These are phyloP conservation scores for Scheffersomyces segobiensis DNA, from an alignment of 1,139 yeast species.

Conservation along the genomic window DNA sequence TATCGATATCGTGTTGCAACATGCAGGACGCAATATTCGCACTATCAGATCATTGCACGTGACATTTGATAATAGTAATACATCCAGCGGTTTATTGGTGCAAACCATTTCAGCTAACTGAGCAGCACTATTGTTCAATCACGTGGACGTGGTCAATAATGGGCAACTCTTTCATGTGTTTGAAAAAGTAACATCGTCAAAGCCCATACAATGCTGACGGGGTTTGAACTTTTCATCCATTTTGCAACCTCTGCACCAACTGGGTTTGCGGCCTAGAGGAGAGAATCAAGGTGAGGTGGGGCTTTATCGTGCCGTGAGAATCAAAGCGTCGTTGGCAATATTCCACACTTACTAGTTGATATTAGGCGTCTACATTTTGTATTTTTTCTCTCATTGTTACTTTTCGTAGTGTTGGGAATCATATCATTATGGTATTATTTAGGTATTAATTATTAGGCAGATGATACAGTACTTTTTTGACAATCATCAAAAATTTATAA, in stretches of 20 bases:
- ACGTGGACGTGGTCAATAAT: neutral
- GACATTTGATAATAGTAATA: slow-evolving; percentile 15
- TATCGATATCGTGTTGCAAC: neutral
- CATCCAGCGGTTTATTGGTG: neutral
- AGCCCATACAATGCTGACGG: neutral
- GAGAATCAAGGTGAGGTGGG: neutral
- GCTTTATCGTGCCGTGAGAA: neutral
- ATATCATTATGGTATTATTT: neutral
- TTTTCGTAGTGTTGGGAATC: neutral
- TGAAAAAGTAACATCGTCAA: neutral
- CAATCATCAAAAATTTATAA: too few species aligned
- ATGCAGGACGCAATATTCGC: slow-evolving; percentile 5
- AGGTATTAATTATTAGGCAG: neutral
- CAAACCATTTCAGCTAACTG: neutral
- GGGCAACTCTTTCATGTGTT: neutral
- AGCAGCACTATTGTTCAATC: neutral
- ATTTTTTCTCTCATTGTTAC: neutral
- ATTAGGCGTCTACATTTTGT: neutral
- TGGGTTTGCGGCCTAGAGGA: neutral
- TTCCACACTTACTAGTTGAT: neutral
- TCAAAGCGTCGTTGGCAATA: neutral
- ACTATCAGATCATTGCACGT: slow-evolving; percentile 20
- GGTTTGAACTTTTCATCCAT: neutral
- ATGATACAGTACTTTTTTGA: neutral
- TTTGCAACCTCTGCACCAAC: neutral